Evolutionary conservation across 176 grass and related monocot species (phyloP), one percentile per base, ranked within the genome.

Genomic region (Cymbopogon citratus): DNA sequence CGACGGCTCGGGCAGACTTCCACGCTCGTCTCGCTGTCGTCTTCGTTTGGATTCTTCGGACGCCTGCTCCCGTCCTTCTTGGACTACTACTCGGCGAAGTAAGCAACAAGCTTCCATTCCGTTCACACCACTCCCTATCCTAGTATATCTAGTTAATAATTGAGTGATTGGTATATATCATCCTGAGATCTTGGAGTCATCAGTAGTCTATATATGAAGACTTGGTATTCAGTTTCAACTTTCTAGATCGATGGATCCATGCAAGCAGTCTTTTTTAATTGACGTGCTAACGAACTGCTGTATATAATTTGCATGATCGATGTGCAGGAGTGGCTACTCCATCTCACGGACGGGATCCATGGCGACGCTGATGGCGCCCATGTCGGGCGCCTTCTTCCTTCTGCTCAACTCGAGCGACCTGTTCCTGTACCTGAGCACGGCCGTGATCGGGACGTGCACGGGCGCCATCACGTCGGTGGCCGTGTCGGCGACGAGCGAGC

Each of bases 21-120:
- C 9, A 93, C 91, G 3, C 83, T 99, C 24, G 97, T 99, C 79
- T 99, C 97, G 5, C 74, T 99, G 61, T 99, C 91, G 45, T 99
- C 97, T 9, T 99, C 97, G 16, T 99, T 99, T 80, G 92, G 97
- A 34, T 99, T 99, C 93, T 99, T 99, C 84, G 97, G 97, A 12
- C 93, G 97, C 48, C 83, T 99, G 13, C 40, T 96, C 28, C 97
- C 97, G 5, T 88, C 93, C 66, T 84, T 99, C 86, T 12, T 95
- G 77, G 97, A 99, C 87, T 96, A 99, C 83, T 96, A 90, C 74
- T 90, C 87, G 9, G 69, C 86, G 15, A 99, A 90, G 97, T 99
- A 93, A 88, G 93, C 66, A 74, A 48, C 28, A 65, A 72, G 11
- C 23, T 25, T 3, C 39, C 65, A 76, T 94, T 81, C 89, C 78